Evolutionary conservation across 2,329 filamentous ascomycete species (phyloP).

Genomic region (Colletotrichum phormii): DNA sequence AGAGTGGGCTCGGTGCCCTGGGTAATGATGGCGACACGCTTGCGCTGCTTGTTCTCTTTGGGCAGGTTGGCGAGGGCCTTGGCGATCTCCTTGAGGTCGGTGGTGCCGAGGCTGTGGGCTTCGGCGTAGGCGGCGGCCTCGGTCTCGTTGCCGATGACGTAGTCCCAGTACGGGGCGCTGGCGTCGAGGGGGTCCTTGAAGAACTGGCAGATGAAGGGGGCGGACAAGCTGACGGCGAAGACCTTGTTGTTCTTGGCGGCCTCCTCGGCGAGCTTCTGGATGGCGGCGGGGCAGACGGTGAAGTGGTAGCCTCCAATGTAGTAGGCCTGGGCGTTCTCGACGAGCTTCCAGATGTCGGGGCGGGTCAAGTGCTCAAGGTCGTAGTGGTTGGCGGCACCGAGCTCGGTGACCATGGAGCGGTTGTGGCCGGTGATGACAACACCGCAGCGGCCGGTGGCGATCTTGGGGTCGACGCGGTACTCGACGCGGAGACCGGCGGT

Average conservation of each 20-base stretch:
- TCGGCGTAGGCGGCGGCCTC: constrained; percentile 91
- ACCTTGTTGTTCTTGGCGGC: constrained; percentile 90
- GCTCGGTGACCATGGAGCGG: constrained; percentile 93
- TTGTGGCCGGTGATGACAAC: constrained; percentile 97
- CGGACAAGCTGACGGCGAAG: constrained; percentile 91
- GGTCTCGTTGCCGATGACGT: constrained; percentile 96
- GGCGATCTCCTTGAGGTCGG: constrained; percentile 86
- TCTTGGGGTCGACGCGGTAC: constrained; percentile 89
- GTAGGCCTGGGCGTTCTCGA: constrained; percentile 87
- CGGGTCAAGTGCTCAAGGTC: constrained; percentile 93
- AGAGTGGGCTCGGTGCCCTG: constrained; percentile 94
- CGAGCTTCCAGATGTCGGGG: constrained; percentile 90
- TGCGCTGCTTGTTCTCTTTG: constrained; percentile 89
- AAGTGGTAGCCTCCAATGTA: constrained; percentile 98
- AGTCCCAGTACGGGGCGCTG: constrained; percentile 92
- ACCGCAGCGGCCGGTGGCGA: constrained; percentile 92
- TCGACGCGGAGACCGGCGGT: constrained; percentile 91
- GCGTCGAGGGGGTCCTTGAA: constrained; percentile 96
- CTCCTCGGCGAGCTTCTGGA: constrained; percentile 90
- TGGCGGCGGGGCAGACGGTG: constrained; percentile 93
- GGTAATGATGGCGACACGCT: constrained; percentile 90
- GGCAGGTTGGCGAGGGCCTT: constrained; percentile 87
- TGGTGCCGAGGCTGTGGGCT: constrained; percentile 79
- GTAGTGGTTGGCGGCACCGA: constrained; percentile 97
- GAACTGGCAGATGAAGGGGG: constrained; percentile 96